Evolutionary conservation across 2,329 filamentous ascomycete species (phyloP).

Genomic region (Pestalotiopsis sp.): DNA sequence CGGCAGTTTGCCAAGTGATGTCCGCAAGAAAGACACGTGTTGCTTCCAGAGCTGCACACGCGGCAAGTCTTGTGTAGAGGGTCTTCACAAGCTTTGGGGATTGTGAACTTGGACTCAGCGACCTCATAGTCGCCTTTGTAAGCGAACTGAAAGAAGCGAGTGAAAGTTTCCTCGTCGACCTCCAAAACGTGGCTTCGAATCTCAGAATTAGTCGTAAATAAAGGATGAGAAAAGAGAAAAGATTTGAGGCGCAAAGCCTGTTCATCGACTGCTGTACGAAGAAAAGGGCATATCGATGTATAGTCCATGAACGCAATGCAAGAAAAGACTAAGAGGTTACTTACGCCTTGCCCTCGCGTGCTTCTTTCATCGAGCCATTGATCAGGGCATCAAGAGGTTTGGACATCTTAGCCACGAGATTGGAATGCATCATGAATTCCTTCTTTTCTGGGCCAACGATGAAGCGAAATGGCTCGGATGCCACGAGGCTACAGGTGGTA

Average conservation of each 20-base stretch:
- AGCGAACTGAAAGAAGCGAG: conserved; percentile 49
- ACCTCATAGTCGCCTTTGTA: conserved; percentile 49
- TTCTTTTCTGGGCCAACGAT: conserved; percentile 46
- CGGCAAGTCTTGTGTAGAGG: neutral
- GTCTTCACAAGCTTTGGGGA: neutral
- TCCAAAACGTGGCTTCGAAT: too few species aligned
- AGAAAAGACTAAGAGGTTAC: neutral
- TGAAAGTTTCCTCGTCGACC: conserved; percentile 47
- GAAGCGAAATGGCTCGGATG: conserved; percentile 44
- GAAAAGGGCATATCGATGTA: too few species aligned
- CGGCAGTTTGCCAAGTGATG: too few species aligned
- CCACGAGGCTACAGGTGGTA: too few species aligned
- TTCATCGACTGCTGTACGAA: too few species aligned
- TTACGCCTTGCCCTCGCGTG: conserved; percentile 35
- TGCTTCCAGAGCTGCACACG: too few species aligned
- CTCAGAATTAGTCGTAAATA: too few species aligned
- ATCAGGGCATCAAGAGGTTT: conserved; percentile 45
- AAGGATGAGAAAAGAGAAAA: too few species aligned
- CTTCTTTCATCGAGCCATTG: conserved; percentile 46
- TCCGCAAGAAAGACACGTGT: too few species aligned
- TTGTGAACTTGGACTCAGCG: conserved; percentile 9
- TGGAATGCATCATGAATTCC: conserved; percentile 47
- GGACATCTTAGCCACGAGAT: conserved; percentile 44
- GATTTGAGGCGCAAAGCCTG: too few species aligned
- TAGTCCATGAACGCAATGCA: too few species aligned